A percentile compares a stretch with the other conserved stretches of the same genome.
These are phyloP conservation scores for Magnusiomyces clavatus DNA, from an alignment of 1,139 yeast species.

Conservation along the genomic window DNA sequence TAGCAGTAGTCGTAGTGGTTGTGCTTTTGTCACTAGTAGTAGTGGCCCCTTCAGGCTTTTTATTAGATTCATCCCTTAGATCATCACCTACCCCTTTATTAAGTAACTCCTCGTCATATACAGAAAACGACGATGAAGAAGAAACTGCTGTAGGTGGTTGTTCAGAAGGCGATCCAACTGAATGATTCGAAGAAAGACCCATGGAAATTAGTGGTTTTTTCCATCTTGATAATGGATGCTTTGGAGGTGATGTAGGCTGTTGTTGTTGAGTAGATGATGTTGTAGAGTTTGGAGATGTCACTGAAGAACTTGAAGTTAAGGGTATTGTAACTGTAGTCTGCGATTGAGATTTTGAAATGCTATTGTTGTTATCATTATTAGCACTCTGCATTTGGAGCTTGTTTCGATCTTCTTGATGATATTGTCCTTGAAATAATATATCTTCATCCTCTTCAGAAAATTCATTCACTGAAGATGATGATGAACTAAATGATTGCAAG, in stretches of 20 bases:
- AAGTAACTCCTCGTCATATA: background rate
- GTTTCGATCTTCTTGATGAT: too few relatives aligned
- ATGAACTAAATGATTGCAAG: background rate
- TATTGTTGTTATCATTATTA: background rate
- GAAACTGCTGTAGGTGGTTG: background rate
- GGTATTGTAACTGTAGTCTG: background rate
- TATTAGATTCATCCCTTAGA: background rate
- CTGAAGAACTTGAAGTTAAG: background rate
- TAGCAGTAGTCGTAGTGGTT: background rate
- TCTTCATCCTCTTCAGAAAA: constrained; percentile 2
- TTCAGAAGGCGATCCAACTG: background rate
- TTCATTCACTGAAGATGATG: constrained; percentile 1
- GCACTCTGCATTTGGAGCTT: background rate
- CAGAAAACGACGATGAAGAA: background rate
- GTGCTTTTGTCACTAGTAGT: background rate
- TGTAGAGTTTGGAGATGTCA: background rate
- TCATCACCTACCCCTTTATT: background rate
- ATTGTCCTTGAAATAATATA: too few relatives aligned
- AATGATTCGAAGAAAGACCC: background rate
- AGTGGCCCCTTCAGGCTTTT: background rate
- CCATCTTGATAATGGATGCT: constrained; percentile 17
- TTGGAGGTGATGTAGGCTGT: constrained; percentile 28
- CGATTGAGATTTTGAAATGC: background rate
- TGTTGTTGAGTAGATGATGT: constrained; percentile 9
- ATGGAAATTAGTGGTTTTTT: background rate